Evolutionary conservation across 148 eudicot genomes (phyloP).

Genomic region (Rhododendron ferrugineum): DNA sequence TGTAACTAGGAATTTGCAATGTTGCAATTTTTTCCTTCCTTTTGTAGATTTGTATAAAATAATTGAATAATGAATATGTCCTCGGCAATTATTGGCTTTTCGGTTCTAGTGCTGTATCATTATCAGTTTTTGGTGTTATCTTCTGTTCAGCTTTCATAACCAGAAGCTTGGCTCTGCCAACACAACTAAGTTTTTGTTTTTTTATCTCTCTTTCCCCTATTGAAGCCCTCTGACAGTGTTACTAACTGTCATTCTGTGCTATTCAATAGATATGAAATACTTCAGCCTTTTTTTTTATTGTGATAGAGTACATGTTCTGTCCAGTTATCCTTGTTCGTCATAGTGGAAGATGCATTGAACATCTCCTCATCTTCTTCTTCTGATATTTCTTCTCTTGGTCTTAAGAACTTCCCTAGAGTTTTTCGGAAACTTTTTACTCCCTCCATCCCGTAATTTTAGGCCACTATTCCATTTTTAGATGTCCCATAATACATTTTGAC

Average conservation of each 20-base stretch:
- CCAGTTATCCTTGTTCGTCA: background rate
- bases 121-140: background rate
- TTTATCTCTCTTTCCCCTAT: background rate
- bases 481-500: background rate
- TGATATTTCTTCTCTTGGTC: background rate
- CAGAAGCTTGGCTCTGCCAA: background rate
- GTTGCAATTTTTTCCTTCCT: no score
- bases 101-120: background rate
- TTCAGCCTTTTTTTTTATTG: background rate
- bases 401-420: background rate
- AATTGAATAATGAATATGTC: background rate
- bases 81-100: background rate
- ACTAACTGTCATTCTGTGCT: background rate
- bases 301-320: background rate
- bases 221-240: background rate
- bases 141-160: background rate
- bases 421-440: background rate
- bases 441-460: background rate
- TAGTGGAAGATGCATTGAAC: background rate
- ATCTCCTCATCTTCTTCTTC: background rate
- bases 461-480: background rate
- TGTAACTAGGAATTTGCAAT: background rate
- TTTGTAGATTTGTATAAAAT: background rate
- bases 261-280: background rate
- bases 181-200: background rate